Percentiles rank a stretch among this genome's conserved stretches.
Conservation (phyloP, 768 basidiomycete genomes). For the Lyophyllum shimeji region DNA sequence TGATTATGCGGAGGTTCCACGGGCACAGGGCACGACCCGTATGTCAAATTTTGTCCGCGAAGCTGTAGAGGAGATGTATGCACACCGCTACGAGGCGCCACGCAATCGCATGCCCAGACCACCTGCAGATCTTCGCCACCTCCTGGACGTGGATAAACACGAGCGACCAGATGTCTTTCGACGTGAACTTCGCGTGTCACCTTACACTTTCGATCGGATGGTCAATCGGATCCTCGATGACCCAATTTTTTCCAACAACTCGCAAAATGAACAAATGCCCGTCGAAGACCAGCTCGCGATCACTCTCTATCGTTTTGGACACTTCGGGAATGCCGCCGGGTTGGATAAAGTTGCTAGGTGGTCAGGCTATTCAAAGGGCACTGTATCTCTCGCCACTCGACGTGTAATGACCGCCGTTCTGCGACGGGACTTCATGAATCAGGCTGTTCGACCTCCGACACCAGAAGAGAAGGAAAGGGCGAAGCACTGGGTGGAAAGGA, state of each 20-base stretch:
- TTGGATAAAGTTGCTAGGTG: constrained; percentile 30
- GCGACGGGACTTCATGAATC: constrained; percentile 19
- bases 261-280: background rate
- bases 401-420: constrained; percentile 31
- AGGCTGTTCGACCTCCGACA: constrained; percentile 25
- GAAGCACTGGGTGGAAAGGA: constrained; percentile 34
- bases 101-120: too few species aligned
- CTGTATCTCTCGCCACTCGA: constrained; percentile 16
- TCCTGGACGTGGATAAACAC: too few species aligned
- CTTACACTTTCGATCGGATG: too few species aligned
- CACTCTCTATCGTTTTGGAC: constrained; percentile 37
- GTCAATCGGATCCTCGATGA: background rate
- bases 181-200: too few species aligned
- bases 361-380: constrained; percentile 35
- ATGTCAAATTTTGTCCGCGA: too few species aligned
- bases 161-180: too few species aligned
- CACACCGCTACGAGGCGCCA: too few species aligned
- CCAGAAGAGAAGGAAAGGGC: constrained; percentile 33
- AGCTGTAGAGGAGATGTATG: too few species aligned
- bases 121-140: too few species aligned
- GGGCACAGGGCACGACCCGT: too few species aligned
- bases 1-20: too few species aligned
- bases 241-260: background rate
- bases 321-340: constrained; percentile 35
- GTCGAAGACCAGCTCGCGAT: constrained; percentile 33